These are phyloP conservation scores for Neurospora discreta DNA, from an alignment of 495 filamentous ascomycete species.

Conservation along the genomic window DNA sequence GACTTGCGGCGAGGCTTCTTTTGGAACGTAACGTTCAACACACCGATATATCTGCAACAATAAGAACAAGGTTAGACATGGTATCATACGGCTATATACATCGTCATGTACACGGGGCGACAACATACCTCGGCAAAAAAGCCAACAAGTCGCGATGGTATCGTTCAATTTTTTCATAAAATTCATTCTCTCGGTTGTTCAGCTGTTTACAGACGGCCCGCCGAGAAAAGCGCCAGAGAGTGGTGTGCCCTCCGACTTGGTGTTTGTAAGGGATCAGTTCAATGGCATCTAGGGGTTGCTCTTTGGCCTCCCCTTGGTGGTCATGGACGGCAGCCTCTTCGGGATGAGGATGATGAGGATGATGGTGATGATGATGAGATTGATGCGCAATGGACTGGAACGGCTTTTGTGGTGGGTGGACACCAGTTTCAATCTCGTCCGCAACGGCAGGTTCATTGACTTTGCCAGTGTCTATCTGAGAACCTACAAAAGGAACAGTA, in stretches of 20 bases:
- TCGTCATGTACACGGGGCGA: neutral
- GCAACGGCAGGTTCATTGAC: conserved; percentile 28
- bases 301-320: conserved; percentile 33
- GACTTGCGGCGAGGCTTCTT: conserved; percentile 65
- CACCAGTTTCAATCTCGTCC: conserved; percentile 27
- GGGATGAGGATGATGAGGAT: neutral
- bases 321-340: conserved; percentile 39
- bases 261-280: conserved; percentile 95
- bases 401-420: conserved; percentile 10
- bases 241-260: conserved; percentile 94
- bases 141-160: conserved; percentile 79
- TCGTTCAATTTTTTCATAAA: conserved; percentile 90
- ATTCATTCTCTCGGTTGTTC: conserved; percentile 94
- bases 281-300: conserved; percentile 71
- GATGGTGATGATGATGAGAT: neutral
- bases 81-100: neutral
- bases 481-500: conserved; percentile 13
- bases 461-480: conserved; percentile 19
- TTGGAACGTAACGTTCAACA: conserved; percentile 92
- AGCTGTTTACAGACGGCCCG: conserved; percentile 95
- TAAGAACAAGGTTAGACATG: conserved; percentile 9
- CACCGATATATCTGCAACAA: conserved; percentile 74
- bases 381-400: conserved; percentile 27
- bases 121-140: conserved; percentile 80
- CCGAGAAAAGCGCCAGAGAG: conserved; percentile 88